Evolutionary conservation across 2,329 filamentous ascomycete genomes (phyloP).

Genomic region (Fusarium mundagurra): DNA sequence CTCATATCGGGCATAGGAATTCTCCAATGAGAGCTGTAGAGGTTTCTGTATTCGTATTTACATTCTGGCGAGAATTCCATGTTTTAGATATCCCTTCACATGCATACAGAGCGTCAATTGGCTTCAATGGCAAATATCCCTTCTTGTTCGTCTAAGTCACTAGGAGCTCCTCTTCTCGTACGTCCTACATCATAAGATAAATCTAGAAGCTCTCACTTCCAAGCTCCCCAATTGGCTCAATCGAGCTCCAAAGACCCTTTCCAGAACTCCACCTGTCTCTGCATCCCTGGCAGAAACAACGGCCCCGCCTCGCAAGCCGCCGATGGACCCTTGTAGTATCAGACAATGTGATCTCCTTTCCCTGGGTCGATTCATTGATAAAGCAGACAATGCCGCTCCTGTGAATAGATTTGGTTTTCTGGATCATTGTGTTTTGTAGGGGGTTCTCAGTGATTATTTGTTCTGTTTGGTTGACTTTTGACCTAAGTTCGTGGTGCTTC

Average conservation of each 20-base stretch:
- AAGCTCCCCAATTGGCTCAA: constrained; percentile 28
- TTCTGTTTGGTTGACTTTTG: not conserved
- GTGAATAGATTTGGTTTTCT: not conserved
- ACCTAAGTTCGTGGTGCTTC: not conserved
- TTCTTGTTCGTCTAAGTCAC: not conserved
- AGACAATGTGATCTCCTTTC: constrained; percentile 23
- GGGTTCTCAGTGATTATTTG: not conserved
- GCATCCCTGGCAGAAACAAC: constrained; percentile 30
- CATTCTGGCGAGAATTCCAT: not conserved
- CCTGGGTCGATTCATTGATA: constrained; percentile 23
- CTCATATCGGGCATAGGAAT: constrained; percentile 7
- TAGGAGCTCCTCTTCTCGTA: constrained; percentile 17
- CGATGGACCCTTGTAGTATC: constrained; percentile 29
- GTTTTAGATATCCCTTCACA: not conserved
- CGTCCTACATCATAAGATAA: constrained; percentile 26
- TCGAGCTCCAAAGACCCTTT: constrained; percentile 5
- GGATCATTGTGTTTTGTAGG: not conserved
- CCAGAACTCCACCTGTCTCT: constrained; percentile 12
- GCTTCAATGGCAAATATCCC: not conserved
- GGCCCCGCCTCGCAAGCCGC: constrained; percentile 36
- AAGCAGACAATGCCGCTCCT: constrained; percentile 15
- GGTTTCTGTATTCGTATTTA: constrained; percentile 27
- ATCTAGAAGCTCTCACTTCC: not conserved
- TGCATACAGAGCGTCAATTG: not conserved
- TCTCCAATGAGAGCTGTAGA: constrained; percentile 2